Percentiles rank a stretch among this genome's conserved stretches.
These are phyloP conservation scores for Diaporthe citri DNA, from an alignment of 2,329 filamentous ascomycete genomes.

Conservation along the genomic window DNA sequence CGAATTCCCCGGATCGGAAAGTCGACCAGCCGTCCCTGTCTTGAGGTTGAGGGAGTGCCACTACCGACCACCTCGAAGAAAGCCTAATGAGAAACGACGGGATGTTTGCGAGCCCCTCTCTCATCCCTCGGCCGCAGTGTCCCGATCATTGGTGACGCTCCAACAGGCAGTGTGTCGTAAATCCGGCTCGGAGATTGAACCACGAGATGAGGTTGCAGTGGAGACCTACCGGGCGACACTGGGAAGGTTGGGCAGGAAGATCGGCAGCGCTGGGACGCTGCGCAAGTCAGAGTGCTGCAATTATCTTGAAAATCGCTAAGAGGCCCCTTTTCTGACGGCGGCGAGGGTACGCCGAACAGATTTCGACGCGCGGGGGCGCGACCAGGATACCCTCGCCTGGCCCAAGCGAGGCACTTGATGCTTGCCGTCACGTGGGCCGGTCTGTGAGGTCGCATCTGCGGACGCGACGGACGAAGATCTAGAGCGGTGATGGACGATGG, in stretches of 20 bases:
- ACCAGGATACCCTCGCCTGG: constrained; percentile 14
- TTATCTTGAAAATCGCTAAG: constrained; percentile 14
- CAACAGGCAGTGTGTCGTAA: neutral
- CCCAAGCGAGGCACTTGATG: constrained; percentile 9
- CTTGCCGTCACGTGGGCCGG: constrained; percentile 32
- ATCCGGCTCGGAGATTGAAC: constrained; percentile 18
- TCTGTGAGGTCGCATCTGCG: constrained; percentile 25
- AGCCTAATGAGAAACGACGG: constrained; percentile 2
- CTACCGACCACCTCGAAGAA: neutral
- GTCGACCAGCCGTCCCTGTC: constrained; percentile 28
- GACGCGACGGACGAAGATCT: constrained; percentile 31
- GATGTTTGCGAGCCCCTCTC: constrained; percentile 8
- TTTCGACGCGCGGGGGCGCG: constrained; percentile 1
- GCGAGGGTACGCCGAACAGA: constrained; percentile 10
- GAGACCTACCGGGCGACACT: constrained; percentile 2
- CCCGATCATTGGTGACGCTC: constrained; percentile 9
- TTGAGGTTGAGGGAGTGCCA: constrained; percentile 5
- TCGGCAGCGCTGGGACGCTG: constrained; percentile 26
- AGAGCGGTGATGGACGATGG: constrained; percentile 31
- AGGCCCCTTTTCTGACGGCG: constrained; percentile 11
- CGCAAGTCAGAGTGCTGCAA: constrained; percentile 11
- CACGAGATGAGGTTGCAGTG: constrained; percentile 32
- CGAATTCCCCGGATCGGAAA: constrained; percentile 21
- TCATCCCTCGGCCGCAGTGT: neutral
- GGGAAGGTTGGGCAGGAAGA: constrained; percentile 38